Base-by-base conservation (phyloP, 2,329 filamentous ascomycete genomes). In the Fusarium virguliforme region DNA sequence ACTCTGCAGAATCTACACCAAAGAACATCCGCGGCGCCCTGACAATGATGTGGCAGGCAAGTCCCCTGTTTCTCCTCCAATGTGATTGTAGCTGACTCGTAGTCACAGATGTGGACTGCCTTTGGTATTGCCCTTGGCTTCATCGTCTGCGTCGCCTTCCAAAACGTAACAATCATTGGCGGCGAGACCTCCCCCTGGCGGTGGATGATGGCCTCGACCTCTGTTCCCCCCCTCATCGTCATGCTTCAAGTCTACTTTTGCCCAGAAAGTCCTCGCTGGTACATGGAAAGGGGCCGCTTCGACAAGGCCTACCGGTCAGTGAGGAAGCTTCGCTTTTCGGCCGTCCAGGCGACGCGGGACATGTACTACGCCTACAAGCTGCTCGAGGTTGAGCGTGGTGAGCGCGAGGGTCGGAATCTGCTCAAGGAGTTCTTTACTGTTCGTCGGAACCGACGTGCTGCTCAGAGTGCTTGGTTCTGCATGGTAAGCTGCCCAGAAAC, bases 201-300 rank as follows among this genome's bases (percentile, higher is more conserved):
- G 6, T 79, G 77, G 77, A 80, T 80, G 76, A 77, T 89, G 28
- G 86, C 83, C 2, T 87, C 86, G 0, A 86, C 87, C 2, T 85
- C 87, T 30, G 78, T 88, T 6, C 87, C 87, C 1, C 85, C 86
- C 0, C 68, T 89, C 9, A 80, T 87, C 3, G 81, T 89, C 13
- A 76, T 87, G 62, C 5, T 85, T 8, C 83, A 86, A 48, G 82
- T 89, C n/a, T 89, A 84, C 60, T 82, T 87, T 60, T 87, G 85
- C 43, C 86, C 86, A 0, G 86, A 88, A 62, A 87, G 84, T 2
- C 85, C 86, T 4, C 82, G 85, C 26, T 88, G 85, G 85, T 85
- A 83, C 60, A 86, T 88, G 76, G 85, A 86, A 40, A 86, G 85
- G 61, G 82, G 83, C 0, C 79, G 78, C 18, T 83, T 84, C 67